Conservation (phyloP, 169 alveolate genomes). For the Cryptosporidium sp. region DNA sequence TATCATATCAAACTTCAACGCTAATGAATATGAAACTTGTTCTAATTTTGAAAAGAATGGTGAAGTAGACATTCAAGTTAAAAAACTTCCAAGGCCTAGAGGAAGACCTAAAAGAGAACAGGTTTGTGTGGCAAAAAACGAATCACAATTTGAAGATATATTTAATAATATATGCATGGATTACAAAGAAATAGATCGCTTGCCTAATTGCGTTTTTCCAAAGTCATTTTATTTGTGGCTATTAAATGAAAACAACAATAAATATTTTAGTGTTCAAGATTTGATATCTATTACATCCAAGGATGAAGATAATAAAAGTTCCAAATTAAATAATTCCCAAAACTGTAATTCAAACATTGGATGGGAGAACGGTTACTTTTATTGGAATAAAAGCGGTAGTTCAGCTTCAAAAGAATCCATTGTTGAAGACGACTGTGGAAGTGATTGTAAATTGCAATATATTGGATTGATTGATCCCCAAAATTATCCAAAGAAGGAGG, state of each 20-base stretch:
- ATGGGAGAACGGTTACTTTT: constrained; percentile 42
- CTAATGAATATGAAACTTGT: constrained; percentile 18
- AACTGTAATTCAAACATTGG: background rate
- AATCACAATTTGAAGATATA: constrained; percentile 21
- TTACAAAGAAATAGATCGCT: constrained; percentile 30
- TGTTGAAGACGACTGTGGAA: background rate
- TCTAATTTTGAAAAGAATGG: constrained; percentile 5
- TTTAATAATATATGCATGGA: constrained; percentile 29
- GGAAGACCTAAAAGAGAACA: constrained; percentile 73
- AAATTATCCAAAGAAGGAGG: constrained; percentile 44
- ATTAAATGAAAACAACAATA: background rate
- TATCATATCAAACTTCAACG: constrained; percentile 7
- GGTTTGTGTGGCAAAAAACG: background rate
- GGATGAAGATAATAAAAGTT: background rate
- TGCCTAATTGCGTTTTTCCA: constrained; percentile 7
- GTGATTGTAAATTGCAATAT: background rate
- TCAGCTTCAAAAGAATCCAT: background rate
- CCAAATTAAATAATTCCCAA: background rate
- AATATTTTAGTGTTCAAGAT: background rate
- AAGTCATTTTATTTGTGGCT: constrained; percentile 63
- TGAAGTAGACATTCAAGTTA: background rate
- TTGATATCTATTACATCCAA: background rate
- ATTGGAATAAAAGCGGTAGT: constrained; percentile 4
- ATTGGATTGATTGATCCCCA: constrained; percentile 63
- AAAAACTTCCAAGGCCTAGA: constrained; percentile 68